Conservation (phyloP, 1,284 basidiomycete species). For the Amylostereum areolatum region DNA sequence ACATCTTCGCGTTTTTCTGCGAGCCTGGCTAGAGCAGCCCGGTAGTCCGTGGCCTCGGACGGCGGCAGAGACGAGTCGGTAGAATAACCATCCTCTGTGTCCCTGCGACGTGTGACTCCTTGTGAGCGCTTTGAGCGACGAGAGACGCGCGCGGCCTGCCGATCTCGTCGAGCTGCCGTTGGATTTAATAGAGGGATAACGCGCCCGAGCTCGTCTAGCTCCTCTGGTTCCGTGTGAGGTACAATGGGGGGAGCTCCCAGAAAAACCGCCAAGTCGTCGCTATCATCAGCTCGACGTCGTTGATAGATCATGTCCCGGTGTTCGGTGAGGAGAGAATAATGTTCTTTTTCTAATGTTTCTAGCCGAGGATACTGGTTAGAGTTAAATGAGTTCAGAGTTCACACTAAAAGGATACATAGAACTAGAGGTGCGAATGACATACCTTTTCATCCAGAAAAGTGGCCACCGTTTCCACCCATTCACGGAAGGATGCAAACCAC, state of each 20-base stretch:
- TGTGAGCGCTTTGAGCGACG: slow-evolving; percentile 35
- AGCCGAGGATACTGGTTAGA: slow-evolving; percentile 68
- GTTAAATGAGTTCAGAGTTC: slow-evolving; percentile 6
- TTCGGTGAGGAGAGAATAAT: slow-evolving; percentile 71
- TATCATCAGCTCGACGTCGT: slow-evolving; percentile 68
- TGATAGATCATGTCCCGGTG: slow-evolving; percentile 62
- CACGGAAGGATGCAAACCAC: slow-evolving; percentile 83
- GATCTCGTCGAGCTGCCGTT: slow-evolving; percentile 39
- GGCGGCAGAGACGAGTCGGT: slow-evolving; percentile 73
- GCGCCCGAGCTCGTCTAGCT: slow-evolving; percentile 64
- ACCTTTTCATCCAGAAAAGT: slow-evolving; percentile 92
- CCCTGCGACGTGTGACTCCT: slow-evolving; percentile 17
- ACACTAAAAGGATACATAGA: slow-evolving; percentile 2
- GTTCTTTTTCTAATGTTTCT: slow-evolving; percentile 82
- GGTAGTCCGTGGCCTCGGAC: slow-evolving; percentile 68
- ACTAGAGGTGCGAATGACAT: neutral
- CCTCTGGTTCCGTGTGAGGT: slow-evolving; percentile 30
- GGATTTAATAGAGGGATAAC: slow-evolving; percentile 42
- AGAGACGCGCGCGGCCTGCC: slow-evolving; percentile 46
- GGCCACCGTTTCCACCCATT: slow-evolving; percentile 86
- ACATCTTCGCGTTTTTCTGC: slow-evolving; percentile 45
- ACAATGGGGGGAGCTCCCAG: slow-evolving; percentile 48
- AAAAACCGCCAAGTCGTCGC: slow-evolving; percentile 77
- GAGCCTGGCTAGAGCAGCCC: slow-evolving; percentile 55
- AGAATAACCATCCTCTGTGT: slow-evolving; percentile 77